Conservation (phyloP, 2,329 filamentous ascomycete species). For the Alternaria ventricosa region DNA sequence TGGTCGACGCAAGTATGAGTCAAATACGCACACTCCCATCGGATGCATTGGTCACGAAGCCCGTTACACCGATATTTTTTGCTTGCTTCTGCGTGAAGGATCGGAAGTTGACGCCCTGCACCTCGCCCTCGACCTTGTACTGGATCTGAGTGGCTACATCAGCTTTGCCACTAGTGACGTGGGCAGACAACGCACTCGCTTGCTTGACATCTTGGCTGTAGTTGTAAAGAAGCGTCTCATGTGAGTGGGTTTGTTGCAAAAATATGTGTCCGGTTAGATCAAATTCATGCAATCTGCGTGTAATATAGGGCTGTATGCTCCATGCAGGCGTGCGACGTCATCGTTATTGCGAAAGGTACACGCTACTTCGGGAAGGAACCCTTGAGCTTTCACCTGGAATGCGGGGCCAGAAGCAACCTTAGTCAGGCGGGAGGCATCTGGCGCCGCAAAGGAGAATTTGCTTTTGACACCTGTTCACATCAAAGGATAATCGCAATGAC, state of each 20-base stretch:
- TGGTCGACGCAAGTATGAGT: background rate
- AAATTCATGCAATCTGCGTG: background rate
- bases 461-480: constrained; percentile 3
- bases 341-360: constrained; percentile 4
- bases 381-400: constrained; percentile 7
- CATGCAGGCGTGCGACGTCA: constrained; percentile 14
- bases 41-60: constrained; percentile 54
- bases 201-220: constrained; percentile 42
- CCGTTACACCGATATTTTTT: constrained; percentile 52
- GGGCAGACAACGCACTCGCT: constrained; percentile 36
- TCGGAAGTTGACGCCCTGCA: constrained; percentile 62
- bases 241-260: background rate
- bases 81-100: constrained; percentile 54
- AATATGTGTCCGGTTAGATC: background rate
- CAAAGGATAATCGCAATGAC: background rate
- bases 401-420: constrained; percentile 16
- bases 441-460: constrained; percentile 3
- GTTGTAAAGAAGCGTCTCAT: constrained; percentile 36
- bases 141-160: constrained; percentile 49
- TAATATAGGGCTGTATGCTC: background rate
- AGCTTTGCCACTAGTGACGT: constrained; percentile 16
- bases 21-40: constrained; percentile 51
- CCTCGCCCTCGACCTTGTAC: constrained; percentile 56
- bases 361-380: constrained; percentile 10
- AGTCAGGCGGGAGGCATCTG: background rate